A percentile compares a stretch with the other conserved stretches of the same genome.
Evolutionary conservation across 495 filamentous ascomycete species (phyloP).

Genomic region (Hypoxylon fuscum): DNA sequence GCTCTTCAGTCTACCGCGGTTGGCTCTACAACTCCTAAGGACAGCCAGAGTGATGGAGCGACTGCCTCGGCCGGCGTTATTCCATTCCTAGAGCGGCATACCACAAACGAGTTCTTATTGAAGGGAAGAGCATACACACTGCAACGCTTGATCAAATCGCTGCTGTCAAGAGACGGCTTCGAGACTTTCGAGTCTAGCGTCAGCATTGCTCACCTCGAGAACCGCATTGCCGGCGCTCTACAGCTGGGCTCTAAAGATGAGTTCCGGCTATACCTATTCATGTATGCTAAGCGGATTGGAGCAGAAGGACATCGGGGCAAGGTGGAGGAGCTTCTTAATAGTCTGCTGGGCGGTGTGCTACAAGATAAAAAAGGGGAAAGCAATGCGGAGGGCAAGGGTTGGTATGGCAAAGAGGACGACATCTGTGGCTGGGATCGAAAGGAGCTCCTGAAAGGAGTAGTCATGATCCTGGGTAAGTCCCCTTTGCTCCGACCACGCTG

Average conservation of each 20-base stretch:
- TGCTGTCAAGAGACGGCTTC: constrained; percentile 86
- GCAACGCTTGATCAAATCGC: constrained; percentile 84
- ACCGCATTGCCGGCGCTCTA: constrained; percentile 87
- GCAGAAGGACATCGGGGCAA: constrained; percentile 86
- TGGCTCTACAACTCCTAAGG: constrained; percentile 54
- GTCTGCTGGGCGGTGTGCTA: constrained; percentile 77
- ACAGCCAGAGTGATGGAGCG: constrained; percentile 55
- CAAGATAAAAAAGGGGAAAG: constrained; percentile 60
- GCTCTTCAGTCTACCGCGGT: constrained; percentile 77
- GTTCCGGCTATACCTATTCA: constrained; percentile 88
- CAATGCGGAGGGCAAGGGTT: constrained; percentile 58
- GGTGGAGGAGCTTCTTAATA: constrained; percentile 88
- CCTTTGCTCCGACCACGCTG: constrained; percentile 19
- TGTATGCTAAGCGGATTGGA: constrained; percentile 96
- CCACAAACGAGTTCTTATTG: constrained; percentile 89
- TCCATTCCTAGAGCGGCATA: constrained; percentile 90
- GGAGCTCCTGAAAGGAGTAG: constrained; percentile 85
- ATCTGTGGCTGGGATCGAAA: constrained; percentile 90
- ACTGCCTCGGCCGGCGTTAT: constrained; percentile 92
- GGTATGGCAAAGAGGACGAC: constrained; percentile 68
- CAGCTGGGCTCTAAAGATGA: constrained; percentile 88
- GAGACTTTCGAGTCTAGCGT: constrained; percentile 91
- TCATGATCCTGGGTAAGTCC: constrained; percentile 87
- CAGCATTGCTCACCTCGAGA: constrained; percentile 94
- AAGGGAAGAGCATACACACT: constrained; percentile 89